These are phyloP conservation scores for Pythium plurisporium DNA, from an alignment of 352 stramenopile genomes.

Conservation along the genomic window DNA sequence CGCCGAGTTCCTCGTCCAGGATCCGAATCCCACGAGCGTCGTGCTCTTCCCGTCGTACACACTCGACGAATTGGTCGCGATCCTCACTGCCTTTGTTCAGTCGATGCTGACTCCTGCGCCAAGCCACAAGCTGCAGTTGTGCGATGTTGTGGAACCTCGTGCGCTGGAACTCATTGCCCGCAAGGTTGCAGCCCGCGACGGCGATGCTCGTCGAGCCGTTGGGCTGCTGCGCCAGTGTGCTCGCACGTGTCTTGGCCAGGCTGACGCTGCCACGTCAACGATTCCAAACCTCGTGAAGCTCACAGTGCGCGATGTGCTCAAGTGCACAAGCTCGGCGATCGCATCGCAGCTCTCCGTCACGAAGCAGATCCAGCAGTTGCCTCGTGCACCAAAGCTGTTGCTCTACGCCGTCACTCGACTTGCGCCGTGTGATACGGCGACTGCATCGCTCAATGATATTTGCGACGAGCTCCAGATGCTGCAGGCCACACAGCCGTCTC, in stretches of 20 bases:
- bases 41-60: slow-evolving; percentile 61
- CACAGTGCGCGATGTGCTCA: slow-evolving; percentile 34
- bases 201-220: slow-evolving; percentile 57
- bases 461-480: slow-evolving; percentile 44
- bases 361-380: slow-evolving; percentile 57
- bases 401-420: slow-evolving; percentile 59
- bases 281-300: not conserved
- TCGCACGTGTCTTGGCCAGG: slow-evolving; percentile 12
- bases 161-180: slow-evolving; percentile 62
- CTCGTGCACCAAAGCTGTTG: slow-evolving; percentile 60
- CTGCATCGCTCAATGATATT: slow-evolving; percentile 40
- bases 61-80: slow-evolving; percentile 41
- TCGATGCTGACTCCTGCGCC: slow-evolving; percentile 7
- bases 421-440: slow-evolving; percentile 28
- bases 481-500: slow-evolving; percentile 22
- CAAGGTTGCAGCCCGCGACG: slow-evolving; percentile 61
- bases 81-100: slow-evolving; percentile 40
- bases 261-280: not conserved
- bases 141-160: slow-evolving; percentile 31
- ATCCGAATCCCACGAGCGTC: slow-evolving; percentile 22
- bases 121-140: not conserved
- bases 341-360: slow-evolving; percentile 25
- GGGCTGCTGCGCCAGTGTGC: slow-evolving; percentile 58
- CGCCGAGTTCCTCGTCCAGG: slow-evolving; percentile 24
- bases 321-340: slow-evolving; percentile 33